Conservation (phyloP, 2,329 filamentous ascomycete genomes). For the Lecanosticta acicola region DNA sequence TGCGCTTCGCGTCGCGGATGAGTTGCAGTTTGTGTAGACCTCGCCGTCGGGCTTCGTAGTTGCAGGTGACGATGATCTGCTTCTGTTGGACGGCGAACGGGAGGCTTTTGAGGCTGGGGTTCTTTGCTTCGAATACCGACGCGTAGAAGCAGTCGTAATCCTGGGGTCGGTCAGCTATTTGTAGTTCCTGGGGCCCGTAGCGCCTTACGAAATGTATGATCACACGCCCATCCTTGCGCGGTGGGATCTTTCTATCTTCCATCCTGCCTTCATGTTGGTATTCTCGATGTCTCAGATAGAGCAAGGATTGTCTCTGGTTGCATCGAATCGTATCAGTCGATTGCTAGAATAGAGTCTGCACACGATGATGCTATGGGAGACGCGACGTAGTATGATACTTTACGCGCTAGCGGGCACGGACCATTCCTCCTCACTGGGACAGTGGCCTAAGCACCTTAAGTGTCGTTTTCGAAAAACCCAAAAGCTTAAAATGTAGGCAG, state of each 20-base stretch:
- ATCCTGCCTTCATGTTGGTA: constrained; percentile 18
- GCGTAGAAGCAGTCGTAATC: constrained; percentile 94
- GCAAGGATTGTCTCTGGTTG: neutral
- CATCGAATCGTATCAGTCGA: no score
- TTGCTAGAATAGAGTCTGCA: no score
- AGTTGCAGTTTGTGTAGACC: constrained; percentile 76
- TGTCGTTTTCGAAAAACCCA: no score
- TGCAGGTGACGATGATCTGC: constrained; percentile 82
- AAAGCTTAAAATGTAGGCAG: no score
- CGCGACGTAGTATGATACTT: no score
- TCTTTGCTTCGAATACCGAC: constrained; percentile 77
- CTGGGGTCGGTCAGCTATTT: constrained; percentile 4
- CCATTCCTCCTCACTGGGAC: no score
- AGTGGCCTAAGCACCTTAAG: no score
- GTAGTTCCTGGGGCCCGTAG: constrained; percentile 44
- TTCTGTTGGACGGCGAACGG: constrained; percentile 88
- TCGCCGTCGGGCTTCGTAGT: constrained; percentile 76
- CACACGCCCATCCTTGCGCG: constrained; percentile 57
- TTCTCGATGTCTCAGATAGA: neutral
- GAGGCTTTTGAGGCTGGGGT: constrained; percentile 63
- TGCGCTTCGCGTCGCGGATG: constrained; percentile 69
- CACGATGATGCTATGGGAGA: no score
- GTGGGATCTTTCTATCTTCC: constrained; percentile 20
- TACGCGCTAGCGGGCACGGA: no score
- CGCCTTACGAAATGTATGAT: constrained; percentile 63